These are phyloP conservation scores for Suhomyces atakaporum DNA, from an alignment of 1,139 yeast species.

Conservation along the genomic window DNA sequence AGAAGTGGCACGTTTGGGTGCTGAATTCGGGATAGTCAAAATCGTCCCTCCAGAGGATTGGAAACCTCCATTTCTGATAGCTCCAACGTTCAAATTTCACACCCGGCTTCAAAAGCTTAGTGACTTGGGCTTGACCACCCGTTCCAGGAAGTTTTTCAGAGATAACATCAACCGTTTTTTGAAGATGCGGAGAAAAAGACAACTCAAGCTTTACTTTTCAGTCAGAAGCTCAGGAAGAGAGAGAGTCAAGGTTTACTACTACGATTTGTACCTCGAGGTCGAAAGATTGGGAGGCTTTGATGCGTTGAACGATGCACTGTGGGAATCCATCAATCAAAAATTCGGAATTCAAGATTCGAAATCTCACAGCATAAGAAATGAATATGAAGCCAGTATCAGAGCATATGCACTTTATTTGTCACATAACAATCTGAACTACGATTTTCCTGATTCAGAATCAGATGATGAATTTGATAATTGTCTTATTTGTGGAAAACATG, in stretches of 20 bases:
- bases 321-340: conserved; percentile 36
- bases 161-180: conserved; percentile 61
- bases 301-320: conserved; percentile 25
- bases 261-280: conserved; percentile 57
- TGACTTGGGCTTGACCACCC: conserved; percentile 61
- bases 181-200: conserved; percentile 44
- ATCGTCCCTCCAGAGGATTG: conserved; percentile 63
- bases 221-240: conserved; percentile 8
- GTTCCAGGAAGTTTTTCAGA: conserved; percentile 63
- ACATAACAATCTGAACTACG: conserved; percentile 20
- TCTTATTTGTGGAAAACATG: conserved; percentile 52
- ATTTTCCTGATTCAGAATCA: conserved; percentile 21
- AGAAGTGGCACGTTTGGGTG: conserved; percentile 54
- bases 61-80: conserved; percentile 51
- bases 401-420: conserved; percentile 49
- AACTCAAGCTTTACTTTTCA: conserved; percentile 28
- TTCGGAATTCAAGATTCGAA: conserved; percentile 24
- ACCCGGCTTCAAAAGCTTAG: conserved; percentile 65
- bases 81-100: conserved; percentile 58
- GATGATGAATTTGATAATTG: conserved; percentile 42
- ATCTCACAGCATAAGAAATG: conserved; percentile 25
- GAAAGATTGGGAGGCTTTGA: conserved; percentile 29
- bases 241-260: conserved; percentile 39
- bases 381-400: conserved; percentile 38
- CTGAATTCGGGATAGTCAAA: conserved; percentile 63